Base-by-base conservation (phyloP, 305 asterid genomes). In the Plantago lanceolata region DNA sequence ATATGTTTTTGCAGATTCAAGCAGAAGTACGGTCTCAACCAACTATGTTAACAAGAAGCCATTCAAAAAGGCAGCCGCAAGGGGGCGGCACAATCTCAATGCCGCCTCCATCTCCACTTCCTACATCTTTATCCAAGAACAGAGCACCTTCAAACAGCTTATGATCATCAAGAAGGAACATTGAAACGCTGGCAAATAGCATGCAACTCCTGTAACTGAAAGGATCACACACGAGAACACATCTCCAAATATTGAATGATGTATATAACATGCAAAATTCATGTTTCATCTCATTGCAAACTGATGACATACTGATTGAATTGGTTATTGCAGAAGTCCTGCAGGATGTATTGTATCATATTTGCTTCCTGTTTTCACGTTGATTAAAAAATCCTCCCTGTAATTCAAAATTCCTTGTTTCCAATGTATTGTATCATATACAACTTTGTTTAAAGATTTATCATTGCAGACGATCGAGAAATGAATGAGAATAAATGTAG, bases 91-190 rank as follows among this genome's bases (percentile, higher is more conserved):
- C 72, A 51, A 26, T 67, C 79, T 76, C 92, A 47, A 67, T 81
- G 89, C 85, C 85, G 3, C 64, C 79, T n/a, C 73, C 88, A 11
- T 74, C 79, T 28, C 82, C 85, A 19, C 68, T 82, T 43, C 80
- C 85, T 17, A 64, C 74, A 61, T 65, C 69, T 70, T 60, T 56
- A 66, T 40, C 67, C 61, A 84, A 81, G 68, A 82, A 64, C 4
- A 40, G 45, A 29, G 44, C 3, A 40, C 63, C 73, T 65, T 61
- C 71, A 74, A 83, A 75, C 74, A 78, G 69, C 72, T 71, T 63
- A 28, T n/a, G n/a, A n/a, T 67, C 76, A 2, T 68, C 76, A 1
- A 73, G 33, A 53, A 76, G 70, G 66, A 79, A 71, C 35, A 66
- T 52, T 14, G 45, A 31, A 57, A 67, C 45, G 62, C 64, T n/a